phyloP scores from a whole-genome alignment of 192 early-diverging fungal species.

The Rhizophlyctis rosea region DNA sequence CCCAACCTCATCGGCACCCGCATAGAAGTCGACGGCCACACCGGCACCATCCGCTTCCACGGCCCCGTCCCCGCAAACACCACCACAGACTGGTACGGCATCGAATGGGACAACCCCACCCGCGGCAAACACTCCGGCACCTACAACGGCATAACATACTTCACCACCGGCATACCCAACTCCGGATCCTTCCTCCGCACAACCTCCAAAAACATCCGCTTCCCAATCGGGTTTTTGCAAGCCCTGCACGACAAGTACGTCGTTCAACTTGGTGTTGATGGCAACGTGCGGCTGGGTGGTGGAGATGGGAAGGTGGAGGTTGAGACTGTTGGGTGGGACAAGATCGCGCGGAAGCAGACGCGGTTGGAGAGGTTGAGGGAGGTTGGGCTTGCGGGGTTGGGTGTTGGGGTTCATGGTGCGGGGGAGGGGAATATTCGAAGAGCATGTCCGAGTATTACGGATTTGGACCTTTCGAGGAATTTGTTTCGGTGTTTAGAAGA shows the following conservation, averaged over 20 bases:
- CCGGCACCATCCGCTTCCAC: conserved; percentile 33
- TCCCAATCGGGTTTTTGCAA: conserved; percentile 18
- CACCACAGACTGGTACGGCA: conserved; percentile 30
- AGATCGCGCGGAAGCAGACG: conserved; percentile 27
- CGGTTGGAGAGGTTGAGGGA: conserved; percentile 19
- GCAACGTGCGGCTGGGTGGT: conserved; percentile 12
- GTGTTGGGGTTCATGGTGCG: conserved; percentile 20
- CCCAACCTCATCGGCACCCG: conserved; percentile 21
- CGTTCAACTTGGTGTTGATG: conserved; percentile 10
- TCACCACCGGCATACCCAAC: conserved; percentile 19
- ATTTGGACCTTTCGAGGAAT: conserved; percentile 47
- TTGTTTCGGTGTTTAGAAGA: conserved; percentile 33
- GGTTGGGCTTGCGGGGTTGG: conserved; percentile 35
- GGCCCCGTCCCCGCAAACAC: conserved; percentile 25
- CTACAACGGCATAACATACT: conserved; percentile 28
- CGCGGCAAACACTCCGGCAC: conserved; percentile 45
- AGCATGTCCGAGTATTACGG: conserved; percentile 33
- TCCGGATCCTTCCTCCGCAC: conserved; percentile 38
- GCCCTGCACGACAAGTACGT: conserved; percentile 27
- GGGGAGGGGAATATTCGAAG: conserved; percentile 3
- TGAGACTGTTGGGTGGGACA: conserved; percentile 49
- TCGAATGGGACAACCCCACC: conserved; percentile 47
- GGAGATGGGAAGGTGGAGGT: conserved; percentile 33
- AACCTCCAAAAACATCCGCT: conserved; percentile 17
- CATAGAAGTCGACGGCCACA: conserved; percentile 18